These are phyloP conservation scores for Fragaria ananassa DNA, from an alignment of 306 rosid species.

Conservation along the genomic window DNA sequence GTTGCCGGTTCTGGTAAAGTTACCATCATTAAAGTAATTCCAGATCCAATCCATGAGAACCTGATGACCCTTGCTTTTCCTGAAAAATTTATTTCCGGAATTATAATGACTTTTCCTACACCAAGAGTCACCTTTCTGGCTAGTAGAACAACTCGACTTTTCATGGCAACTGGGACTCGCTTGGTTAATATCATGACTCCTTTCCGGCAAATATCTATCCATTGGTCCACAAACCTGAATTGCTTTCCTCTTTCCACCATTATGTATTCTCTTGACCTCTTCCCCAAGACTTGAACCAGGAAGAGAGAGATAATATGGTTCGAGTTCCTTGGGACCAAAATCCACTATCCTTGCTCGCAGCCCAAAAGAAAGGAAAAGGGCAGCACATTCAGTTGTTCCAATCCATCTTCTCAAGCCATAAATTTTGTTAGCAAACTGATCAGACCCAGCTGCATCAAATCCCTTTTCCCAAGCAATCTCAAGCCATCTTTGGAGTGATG, in stretches of 20 bases:
- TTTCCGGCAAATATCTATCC: slow-evolving; percentile 34
- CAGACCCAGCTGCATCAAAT: slow-evolving; percentile 63
- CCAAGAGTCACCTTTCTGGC: slow-evolving; percentile 18
- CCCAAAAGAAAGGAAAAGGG: slow-evolving; percentile 73
- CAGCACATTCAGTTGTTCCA: slow-evolving; percentile 80
- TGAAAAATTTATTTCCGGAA: slow-evolving; percentile 22
- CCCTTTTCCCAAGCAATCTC: slow-evolving; percentile 93
- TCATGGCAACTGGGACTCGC: slow-evolving; percentile 28
- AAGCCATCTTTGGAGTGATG: slow-evolving; percentile 80
- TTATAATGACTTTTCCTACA: slow-evolving; percentile 16
- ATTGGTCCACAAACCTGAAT: slow-evolving; percentile 40
- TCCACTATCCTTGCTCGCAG: slow-evolving; percentile 68
- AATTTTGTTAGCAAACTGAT: slow-evolving; percentile 51
- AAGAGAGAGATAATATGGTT: slow-evolving; percentile 49
- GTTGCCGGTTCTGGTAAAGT: slow-evolving; percentile 30
- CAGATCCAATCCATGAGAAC: slow-evolving; percentile 76
- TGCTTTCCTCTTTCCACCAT: slow-evolving; percentile 36
- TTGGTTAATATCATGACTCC: slow-evolving; percentile 13
- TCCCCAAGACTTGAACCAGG: slow-evolving; percentile 48
- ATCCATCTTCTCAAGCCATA: slow-evolving; percentile 67
- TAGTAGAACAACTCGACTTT: slow-evolving; percentile 16
- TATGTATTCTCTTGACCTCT: slow-evolving; percentile 21
- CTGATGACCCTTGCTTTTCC: slow-evolving; percentile 44
- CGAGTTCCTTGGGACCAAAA: slow-evolving; percentile 74
- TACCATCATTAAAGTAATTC: slow-evolving; percentile 72